These are phyloP conservation scores for Tripterygium wilfordii DNA, from an alignment of 177 flowering plant species.

Conservation along the genomic window DNA sequence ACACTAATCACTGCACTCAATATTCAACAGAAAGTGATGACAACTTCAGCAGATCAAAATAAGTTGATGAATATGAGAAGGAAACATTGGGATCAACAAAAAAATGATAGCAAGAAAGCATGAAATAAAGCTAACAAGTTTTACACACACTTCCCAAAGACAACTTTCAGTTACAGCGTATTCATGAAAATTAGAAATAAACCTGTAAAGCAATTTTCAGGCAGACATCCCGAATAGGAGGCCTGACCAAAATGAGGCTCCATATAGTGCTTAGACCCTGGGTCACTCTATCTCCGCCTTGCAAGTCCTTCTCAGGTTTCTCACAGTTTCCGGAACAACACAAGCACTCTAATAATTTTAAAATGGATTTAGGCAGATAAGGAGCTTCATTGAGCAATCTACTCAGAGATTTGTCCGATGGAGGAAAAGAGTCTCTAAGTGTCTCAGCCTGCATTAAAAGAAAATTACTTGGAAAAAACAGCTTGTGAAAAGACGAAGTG, in stretches of 20 bases:
- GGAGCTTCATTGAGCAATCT: conserved; percentile 88
- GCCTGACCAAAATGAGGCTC: conserved; percentile 80
- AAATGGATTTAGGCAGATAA: conserved; percentile 63
- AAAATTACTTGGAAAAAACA: not conserved
- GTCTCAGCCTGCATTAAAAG: conserved; percentile 66
- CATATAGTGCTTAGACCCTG: conserved; percentile 96
- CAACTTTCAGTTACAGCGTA: too few species aligned
- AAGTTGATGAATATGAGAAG: too few species aligned
- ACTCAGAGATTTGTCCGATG: conserved; percentile 90
- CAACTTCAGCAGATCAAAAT: too few species aligned
- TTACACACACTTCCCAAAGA: too few species aligned
- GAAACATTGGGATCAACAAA: too few species aligned
- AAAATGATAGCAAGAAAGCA: too few species aligned
- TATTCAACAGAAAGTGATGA: too few species aligned
- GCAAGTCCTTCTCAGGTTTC: conserved; percentile 58
- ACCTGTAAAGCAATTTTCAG: conserved; percentile 93
- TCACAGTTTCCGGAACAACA: conserved; percentile 68
- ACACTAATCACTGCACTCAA: too few species aligned
- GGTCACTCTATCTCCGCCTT: conserved; percentile 80
- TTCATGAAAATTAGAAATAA: conserved; percentile 4
- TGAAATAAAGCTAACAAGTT: too few species aligned
- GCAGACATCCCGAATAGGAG: conserved; percentile 77
- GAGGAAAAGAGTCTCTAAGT: conserved; percentile 84
- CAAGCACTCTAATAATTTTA: conserved; percentile 65
- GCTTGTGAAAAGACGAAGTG: not conserved